Evolutionary conservation across 257 asterid species (phyloP).

Genomic region (Eucommia ulmoides): DNA sequence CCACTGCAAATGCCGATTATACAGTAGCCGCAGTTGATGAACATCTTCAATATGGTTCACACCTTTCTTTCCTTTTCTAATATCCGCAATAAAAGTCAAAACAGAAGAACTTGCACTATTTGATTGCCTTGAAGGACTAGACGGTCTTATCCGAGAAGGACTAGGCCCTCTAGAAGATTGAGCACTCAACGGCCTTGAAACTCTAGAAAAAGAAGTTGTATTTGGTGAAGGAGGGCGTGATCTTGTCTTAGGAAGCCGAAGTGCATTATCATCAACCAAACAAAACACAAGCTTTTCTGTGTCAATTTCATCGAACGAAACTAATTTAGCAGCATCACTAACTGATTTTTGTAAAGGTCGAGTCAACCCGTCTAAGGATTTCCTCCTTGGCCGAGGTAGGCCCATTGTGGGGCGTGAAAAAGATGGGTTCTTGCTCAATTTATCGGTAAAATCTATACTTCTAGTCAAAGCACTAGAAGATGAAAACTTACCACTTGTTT

Average conservation of each 20-base stretch:
- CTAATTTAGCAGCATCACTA: slow-evolving; percentile 29
- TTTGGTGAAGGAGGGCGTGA: slow-evolving; percentile 56
- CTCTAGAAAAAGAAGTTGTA: slow-evolving; percentile 39
- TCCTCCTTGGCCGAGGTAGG: slow-evolving; percentile 41
- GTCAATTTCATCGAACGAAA: slow-evolving; percentile 26
- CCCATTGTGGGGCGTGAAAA: slow-evolving; percentile 19
- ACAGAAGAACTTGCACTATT: slow-evolving; percentile 65
- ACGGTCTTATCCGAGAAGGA: slow-evolving; percentile 57
- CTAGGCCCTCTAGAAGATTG: slow-evolving; percentile 59
- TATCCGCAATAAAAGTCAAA: slow-evolving; percentile 68
- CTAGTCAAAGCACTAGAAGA: slow-evolving; percentile 23
- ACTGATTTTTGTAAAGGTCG: slow-evolving; percentile 40
- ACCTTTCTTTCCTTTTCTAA: slow-evolving; percentile 58
- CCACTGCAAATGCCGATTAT: slow-evolving; percentile 92
- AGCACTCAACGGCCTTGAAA: slow-evolving; percentile 39
- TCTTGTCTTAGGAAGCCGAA: slow-evolving; percentile 26
- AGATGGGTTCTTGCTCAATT: slow-evolving; percentile 25
- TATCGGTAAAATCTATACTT: slow-evolving; percentile 44
- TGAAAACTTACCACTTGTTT: slow-evolving; percentile 33
- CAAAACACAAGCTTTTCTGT: slow-evolving; percentile 12
- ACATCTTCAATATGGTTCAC: slow-evolving; percentile 65
- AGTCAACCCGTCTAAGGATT: slow-evolving; percentile 50
- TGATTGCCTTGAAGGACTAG: slow-evolving; percentile 71
- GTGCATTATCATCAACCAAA: slow-evolving; percentile 36
- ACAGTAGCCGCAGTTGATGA: slow-evolving; percentile 62